phyloP scores from a whole-genome alignment of 805 yeast species.

The Soucietia sequanensis region DNA sequence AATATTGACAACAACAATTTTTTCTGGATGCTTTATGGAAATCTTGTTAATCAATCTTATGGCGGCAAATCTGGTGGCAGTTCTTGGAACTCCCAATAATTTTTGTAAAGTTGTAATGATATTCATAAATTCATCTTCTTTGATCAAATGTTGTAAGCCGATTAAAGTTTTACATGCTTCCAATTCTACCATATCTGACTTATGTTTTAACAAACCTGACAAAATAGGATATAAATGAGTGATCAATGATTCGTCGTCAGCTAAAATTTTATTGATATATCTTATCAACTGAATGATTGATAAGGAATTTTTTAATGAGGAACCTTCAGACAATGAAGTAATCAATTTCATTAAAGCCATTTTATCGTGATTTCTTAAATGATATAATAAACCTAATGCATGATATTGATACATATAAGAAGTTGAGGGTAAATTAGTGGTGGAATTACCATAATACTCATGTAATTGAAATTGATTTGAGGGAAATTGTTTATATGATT shows the following conservation, averaged over 20 bases:
- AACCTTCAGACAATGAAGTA: slow-evolving; percentile 65
- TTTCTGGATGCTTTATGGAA: slow-evolving; percentile 79
- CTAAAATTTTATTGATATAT: slow-evolving; percentile 67
- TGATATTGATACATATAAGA: slow-evolving; percentile 91
- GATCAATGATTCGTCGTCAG: slow-evolving; percentile 67
- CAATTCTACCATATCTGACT: slow-evolving; percentile 84
- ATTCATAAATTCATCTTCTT: slow-evolving; percentile 62
- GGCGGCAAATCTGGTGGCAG: slow-evolving; percentile 89
- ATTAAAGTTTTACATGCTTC: slow-evolving; percentile 85
- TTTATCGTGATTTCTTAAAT: slow-evolving; percentile 84
- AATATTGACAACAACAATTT: slow-evolving; percentile 71
- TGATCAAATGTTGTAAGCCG: slow-evolving; percentile 49
- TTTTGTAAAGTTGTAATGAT: slow-evolving; percentile 75
- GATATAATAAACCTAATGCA: slow-evolving; percentile 87
- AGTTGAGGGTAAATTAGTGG: slow-evolving; percentile 57
- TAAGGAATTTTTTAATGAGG: slow-evolving; percentile 70
- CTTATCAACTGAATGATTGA: slow-evolving; percentile 86
- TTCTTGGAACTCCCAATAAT: slow-evolving; percentile 82
- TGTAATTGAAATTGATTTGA: slow-evolving; percentile 49
- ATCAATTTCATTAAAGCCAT: slow-evolving; percentile 92
- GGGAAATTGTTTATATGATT: slow-evolving; percentile 56
- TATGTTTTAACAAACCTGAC: slow-evolving; percentile 69
- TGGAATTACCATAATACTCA: slow-evolving; percentile 54
- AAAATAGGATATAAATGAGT: slow-evolving; percentile 63
- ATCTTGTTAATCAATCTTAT: slow-evolving; percentile 84